Evolutionary conservation across 164 flowering plant species (phyloP).

Genomic region (Chloranthus sessilifolius): DNA sequence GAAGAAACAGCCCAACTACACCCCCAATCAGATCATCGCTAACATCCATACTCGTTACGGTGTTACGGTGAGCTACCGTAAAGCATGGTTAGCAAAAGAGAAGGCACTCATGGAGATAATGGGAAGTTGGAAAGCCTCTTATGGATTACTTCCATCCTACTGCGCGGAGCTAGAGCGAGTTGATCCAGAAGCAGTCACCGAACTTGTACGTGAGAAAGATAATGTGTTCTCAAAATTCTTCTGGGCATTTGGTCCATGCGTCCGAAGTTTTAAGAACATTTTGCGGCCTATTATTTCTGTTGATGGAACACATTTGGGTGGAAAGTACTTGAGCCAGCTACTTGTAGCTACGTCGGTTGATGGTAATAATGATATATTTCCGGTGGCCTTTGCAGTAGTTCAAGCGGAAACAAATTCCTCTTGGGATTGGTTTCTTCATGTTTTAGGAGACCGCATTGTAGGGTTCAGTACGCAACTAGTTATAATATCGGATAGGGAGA

Average conservation of each 20-base stretch:
- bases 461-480: neutral
- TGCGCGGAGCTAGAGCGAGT: neutral
- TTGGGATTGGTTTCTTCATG: conserved; percentile 3
- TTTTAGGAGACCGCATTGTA: neutral
- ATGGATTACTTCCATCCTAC: neutral
- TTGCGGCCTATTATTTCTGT: neutral
- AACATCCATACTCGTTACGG: neutral
- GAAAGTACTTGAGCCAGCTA: neutral
- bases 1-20: neutral
- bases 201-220: neutral
- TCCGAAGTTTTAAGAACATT: neutral
- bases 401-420: neutral
- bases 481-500: neutral
- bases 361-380: conserved; percentile 3
- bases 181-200: neutral
- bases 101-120: neutral
- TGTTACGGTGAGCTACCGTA: neutral
- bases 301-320: neutral
- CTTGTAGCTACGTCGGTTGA: neutral
- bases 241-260: conserved; percentile 3
- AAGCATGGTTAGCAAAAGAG: neutral
- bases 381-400: neutral
- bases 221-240: neutral
- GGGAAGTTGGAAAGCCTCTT: neutral
- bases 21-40: neutral